Base-by-base conservation (phyloP, 495 filamentous ascomycete genomes). In the Penicillium ucsense region DNA sequence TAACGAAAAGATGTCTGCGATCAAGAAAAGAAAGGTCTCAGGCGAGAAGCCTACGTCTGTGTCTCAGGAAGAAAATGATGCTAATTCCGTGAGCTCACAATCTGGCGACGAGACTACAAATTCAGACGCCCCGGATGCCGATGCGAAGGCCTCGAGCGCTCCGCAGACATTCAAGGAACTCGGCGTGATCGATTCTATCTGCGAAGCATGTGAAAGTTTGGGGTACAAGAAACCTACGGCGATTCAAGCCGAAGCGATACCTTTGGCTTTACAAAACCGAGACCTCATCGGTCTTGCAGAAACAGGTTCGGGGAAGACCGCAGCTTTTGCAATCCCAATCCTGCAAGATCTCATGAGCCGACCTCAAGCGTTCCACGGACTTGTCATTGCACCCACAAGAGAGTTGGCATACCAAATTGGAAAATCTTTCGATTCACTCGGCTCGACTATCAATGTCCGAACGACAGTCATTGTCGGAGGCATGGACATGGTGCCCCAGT, bases 201-300 rank as follows among this genome's bases (percentile, higher is more conserved):
- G 86, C 58, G 89, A 96, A 48, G 88, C 91, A 4, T 98, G 92
- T 59, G 72, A 70, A 7, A 72, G 75, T 3, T 73, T 96, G 34
- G 85, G 86, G 46, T 98, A 85, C 74, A 94, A 87, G 55, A 64
- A 76, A 6, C 89, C 92, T 0, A 92, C 88, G 0, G 79, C 86
- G 0, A 90, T 94, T 45, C 88, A 94, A 63, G 68, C 62, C 10
- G 68, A 88, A 60, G 70, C 85, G 1, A 90, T 94, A 51, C 92
- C 92, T 1, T 63, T 88, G 10, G 90, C 91, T 35, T 73, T 97
- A 7, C 67, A 83, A 51, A 83, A 84, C 28, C 77, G 88, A 52
- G 92, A 96, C 66, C 69, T 97, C 30, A 95, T 98, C 52, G 92
- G 89, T 33, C 75, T 96, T 27, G 90, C 92, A 31, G 90, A 98